These are phyloP conservation scores for Entophlyctis luteolus DNA, from an alignment of 192 early-diverging fungal species.

Conservation along the genomic window DNA sequence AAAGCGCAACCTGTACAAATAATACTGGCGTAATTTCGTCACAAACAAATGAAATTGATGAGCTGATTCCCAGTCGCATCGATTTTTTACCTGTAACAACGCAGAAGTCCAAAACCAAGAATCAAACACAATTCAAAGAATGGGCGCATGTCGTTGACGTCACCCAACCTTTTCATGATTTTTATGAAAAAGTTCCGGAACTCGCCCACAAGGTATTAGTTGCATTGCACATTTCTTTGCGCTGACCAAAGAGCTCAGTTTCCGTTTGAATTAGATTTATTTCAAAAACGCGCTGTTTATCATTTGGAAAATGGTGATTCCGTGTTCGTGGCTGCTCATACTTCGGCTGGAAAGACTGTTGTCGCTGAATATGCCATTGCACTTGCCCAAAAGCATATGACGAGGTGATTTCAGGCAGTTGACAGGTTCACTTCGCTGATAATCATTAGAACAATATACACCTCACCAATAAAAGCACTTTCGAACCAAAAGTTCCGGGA, in stretches of 20 bases:
- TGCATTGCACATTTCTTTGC: neutral
- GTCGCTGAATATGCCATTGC: conserved; percentile 99
- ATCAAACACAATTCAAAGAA: conserved; percentile 26
- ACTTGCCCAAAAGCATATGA: conserved; percentile 90
- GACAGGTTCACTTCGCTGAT: neutral
- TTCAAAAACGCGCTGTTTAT: conserved; percentile 96
- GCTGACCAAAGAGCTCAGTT: conserved; percentile 45
- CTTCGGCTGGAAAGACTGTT: conserved; percentile 96
- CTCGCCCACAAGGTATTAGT: conserved; percentile 66
- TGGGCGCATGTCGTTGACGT: conserved; percentile 95
- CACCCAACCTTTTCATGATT: conserved; percentile 80
- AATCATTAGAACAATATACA: conserved; percentile 80
- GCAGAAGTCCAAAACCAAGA: neutral
- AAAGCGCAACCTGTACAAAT: no score
- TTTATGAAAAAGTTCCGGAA: conserved; percentile 84
- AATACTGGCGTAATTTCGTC: neutral
- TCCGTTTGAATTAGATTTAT: conserved; percentile 92
- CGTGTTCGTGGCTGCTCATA: conserved; percentile 98
- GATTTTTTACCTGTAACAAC: neutral
- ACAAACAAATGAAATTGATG: conserved; percentile 10
- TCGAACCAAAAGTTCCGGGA: conserved; percentile 98
- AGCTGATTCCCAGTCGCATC: conserved; percentile 5
- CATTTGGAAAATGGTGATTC: conserved; percentile 91
- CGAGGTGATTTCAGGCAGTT: conserved; percentile 41
- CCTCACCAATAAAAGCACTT: conserved; percentile 97